Evolutionary conservation across 2,329 filamentous ascomycete species (phyloP).

Genomic region (Fusarium haematococcum): DNA sequence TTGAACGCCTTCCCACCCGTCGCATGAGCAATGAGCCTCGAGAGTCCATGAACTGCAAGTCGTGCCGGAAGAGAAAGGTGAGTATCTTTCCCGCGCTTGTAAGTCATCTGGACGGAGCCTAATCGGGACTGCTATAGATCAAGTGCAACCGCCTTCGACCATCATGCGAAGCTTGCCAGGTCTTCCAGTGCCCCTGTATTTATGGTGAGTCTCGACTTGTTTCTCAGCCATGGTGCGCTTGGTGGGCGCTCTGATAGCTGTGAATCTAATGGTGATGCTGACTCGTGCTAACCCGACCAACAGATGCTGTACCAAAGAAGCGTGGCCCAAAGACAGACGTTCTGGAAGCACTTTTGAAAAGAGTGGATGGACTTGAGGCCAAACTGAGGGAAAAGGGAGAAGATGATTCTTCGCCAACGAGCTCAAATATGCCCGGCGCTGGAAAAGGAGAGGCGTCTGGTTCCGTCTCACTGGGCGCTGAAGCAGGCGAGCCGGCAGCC

Average conservation of each 20-base stretch:
- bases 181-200: constrained; percentile 88
- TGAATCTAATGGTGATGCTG: neutral
- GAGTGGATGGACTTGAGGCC: constrained; percentile 87
- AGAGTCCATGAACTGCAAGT: constrained; percentile 97
- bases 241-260: neutral
- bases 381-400: constrained; percentile 77
- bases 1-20: constrained; percentile 80
- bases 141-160: constrained; percentile 90
- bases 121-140: constrained; percentile 68
- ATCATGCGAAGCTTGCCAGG: constrained; percentile 88
- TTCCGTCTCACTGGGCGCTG: constrained; percentile 34
- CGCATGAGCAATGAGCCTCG: constrained; percentile 80
- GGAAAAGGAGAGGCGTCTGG: constrained; percentile 43
- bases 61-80: constrained; percentile 91
- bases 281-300: constrained; percentile 5
- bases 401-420: constrained; percentile 44
- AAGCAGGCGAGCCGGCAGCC: constrained; percentile 51
- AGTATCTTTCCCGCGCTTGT: constrained; percentile 24
- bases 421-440: constrained; percentile 25
- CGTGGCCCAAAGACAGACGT: constrained; percentile 92
- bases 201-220: constrained; percentile 72
- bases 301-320: constrained; percentile 91
- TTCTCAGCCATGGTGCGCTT: neutral
- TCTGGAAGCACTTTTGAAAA: constrained; percentile 83
- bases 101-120: constrained; percentile 4